phyloP scores from a whole-genome alignment of 306 rosid species.

The Sicyos edulis region DNA sequence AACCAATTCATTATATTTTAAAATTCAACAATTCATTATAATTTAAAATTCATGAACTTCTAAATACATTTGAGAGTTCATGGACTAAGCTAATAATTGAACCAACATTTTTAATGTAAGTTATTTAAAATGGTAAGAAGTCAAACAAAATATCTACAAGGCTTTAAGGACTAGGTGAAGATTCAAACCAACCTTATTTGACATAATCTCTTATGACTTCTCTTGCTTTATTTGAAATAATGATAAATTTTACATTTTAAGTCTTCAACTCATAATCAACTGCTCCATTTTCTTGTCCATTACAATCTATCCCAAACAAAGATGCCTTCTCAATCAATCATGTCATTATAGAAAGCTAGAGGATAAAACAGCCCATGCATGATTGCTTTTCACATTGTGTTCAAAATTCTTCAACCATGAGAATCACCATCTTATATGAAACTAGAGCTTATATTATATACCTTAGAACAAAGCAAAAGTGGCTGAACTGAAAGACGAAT shows the following conservation, averaged over 20 bases:
- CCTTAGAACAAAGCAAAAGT: background rate
- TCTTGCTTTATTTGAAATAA: background rate
- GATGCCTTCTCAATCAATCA: background rate
- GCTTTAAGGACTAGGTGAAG: background rate
- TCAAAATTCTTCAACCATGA: constrained; percentile 6
- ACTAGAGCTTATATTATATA: constrained; percentile 1
- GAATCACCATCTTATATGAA: background rate
- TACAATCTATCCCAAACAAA: background rate
- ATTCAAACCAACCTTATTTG: background rate
- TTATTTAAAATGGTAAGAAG: background rate
- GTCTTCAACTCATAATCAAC: background rate
- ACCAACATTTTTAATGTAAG: too few species aligned
- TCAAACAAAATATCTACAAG: background rate
- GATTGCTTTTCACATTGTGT: background rate
- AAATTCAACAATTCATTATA: too few species aligned
- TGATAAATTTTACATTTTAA: background rate
- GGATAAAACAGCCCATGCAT: background rate
- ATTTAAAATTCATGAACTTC: too few species aligned
- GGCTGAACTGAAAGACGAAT: background rate
- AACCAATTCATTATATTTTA: too few species aligned
- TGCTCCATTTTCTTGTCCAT: background rate
- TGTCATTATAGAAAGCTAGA: background rate
- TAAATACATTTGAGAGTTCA: too few species aligned
- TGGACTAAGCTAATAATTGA: too few species aligned
- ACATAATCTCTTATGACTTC: background rate